Percentiles rank a stretch among this genome's conserved stretches.
These are phyloP conservation scores for Eucommia ulmoides DNA, from an alignment of 257 asterid genomes.

Conservation along the genomic window DNA sequence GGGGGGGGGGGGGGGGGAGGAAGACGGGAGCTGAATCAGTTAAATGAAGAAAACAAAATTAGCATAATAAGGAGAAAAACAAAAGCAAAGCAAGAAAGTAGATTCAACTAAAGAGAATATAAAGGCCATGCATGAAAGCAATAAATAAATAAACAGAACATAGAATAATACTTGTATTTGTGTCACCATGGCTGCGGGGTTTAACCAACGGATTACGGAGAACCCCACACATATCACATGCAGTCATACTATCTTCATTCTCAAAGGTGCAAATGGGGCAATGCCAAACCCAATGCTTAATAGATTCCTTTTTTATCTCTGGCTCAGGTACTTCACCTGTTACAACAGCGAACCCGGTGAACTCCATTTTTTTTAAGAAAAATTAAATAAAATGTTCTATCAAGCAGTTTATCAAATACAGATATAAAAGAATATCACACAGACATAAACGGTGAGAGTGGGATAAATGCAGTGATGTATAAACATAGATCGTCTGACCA, in stretches of 20 bases:
- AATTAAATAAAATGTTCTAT: no score
- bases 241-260: constrained; percentile 61
- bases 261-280: constrained; percentile 93
- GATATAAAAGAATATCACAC: no score
- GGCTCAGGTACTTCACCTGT: constrained; percentile 29
- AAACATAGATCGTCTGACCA: no score
- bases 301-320: constrained; percentile 24
- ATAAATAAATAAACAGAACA: constrained; percentile 5
- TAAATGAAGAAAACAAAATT: background rate
- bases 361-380: no score
- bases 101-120: background rate
- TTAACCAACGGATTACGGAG: constrained; percentile 82
- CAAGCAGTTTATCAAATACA: no score
- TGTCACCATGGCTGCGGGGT: constrained; percentile 20
- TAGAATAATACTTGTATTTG: constrained; percentile 34
- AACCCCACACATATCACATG: constrained; percentile 96
- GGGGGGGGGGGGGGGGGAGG: no score
- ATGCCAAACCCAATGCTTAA: constrained; percentile 51
- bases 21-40: background rate
- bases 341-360: no score
- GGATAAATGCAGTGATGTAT: no score
- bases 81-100: background rate
- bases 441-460: no score
- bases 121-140: no score
- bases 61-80: background rate